A percentile compares a stretch with the other conserved stretches of the same genome.
Conservation (phyloP, 2,329 filamentous ascomycete species). For the Curvularia hawaiiensis region DNA sequence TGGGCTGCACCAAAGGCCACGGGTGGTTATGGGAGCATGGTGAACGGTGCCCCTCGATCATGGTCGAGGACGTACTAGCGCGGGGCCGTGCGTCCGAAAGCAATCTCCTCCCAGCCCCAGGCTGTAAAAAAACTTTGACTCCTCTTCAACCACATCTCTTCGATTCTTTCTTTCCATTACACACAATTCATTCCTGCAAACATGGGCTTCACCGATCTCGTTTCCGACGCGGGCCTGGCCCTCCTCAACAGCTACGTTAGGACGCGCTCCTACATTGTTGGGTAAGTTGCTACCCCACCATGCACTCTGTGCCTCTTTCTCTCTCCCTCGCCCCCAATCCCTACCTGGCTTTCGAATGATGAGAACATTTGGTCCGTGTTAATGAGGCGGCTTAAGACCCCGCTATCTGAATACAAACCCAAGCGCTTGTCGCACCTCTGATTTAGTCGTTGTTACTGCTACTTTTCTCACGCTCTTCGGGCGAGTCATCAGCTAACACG, state of each 20-base stretch:
- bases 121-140: constrained; percentile 23
- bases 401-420: constrained; percentile 78
- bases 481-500: constrained; percentile 32
- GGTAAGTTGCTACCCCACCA: constrained; percentile 64
- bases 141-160: constrained; percentile 24
- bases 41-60: constrained; percentile 5
- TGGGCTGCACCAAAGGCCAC: constrained; percentile 2
- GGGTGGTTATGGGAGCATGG: not conserved
- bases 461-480: constrained; percentile 8
- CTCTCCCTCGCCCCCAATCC: constrained; percentile 21
- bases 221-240: constrained; percentile 68
- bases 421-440: constrained; percentile 81
- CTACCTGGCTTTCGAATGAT: constrained; percentile 63
- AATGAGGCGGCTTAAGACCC: constrained; percentile 93
- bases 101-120: constrained; percentile 26
- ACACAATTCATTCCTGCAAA: constrained; percentile 39
- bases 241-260: constrained; percentile 75
- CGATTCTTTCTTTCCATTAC: constrained; percentile 16
- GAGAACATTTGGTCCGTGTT: constrained; percentile 95
- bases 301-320: constrained; percentile 21
- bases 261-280: constrained; percentile 80
- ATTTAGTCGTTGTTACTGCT: constrained; percentile 27
- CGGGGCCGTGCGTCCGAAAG: constrained; percentile 20
- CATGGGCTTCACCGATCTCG: constrained; percentile 74
- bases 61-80: constrained; percentile 22